Base-by-base conservation (phyloP, 139 green algal species). In the Chlorella sp. region DNA sequence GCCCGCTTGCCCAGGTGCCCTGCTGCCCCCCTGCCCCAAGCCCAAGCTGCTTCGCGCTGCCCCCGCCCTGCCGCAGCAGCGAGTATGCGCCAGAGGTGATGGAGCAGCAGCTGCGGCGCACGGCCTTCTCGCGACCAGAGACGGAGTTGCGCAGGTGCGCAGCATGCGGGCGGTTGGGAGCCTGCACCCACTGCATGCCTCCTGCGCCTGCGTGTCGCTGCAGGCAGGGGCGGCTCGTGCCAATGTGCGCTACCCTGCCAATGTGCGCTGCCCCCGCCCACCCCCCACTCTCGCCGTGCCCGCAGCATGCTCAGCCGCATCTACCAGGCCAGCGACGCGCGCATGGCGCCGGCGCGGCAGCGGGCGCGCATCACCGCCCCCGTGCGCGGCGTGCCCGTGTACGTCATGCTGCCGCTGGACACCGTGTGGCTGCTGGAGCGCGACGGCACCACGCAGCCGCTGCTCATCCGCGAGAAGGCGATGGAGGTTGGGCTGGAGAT, bases 391-490 rank as follows among this genome's bases (percentile, higher is more conserved):
- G 81, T 93, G 38, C 97, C 97, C 40, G 95, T 99, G 4, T 99
- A 96, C 85, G 97, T 99, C 1, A 99, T 99, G 97, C 95, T 99
- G 58, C 97, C 97, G 19, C 90, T 99, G 62, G 97, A 99, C 88
- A 98, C 96, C 19, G 95, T 99, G 6, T 96, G 95, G 90, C 94
- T 99, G 7, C 91, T 98, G 60, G 94, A 99, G 82, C 89, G 92
- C 38, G 64, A 81, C 48, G 85, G 85, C 46, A 4, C 20, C 24
- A 22, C 81, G 56, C 64, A 84, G 65, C 75, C 92, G 0, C 87
- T 97, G 62, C 87, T 98, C 1, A 98, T 97, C 83, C 93, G 95
- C n/a, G 95, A 96, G 81, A 89, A 92, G 46, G 93, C 91, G 0
- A 89, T 98, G 68, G 92, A 96, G 78, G 93, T 96, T 19, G 95